phyloP scores from a whole-genome alignment of 2,329 filamentous ascomycete species.

The Colletotrichum theobromicola region DNA sequence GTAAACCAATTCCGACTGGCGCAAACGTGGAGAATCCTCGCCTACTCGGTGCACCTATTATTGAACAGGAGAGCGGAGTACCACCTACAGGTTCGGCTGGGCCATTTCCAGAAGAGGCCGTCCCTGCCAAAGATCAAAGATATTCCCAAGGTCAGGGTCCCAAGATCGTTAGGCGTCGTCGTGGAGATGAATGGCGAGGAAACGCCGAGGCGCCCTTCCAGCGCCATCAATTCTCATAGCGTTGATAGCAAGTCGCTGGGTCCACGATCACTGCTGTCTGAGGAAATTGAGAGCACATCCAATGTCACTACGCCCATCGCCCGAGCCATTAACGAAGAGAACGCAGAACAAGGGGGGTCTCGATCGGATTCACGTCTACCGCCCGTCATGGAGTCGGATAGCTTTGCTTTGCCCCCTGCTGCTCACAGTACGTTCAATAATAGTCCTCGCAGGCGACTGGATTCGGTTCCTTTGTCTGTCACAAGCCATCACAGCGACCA shows the following conservation, averaged over 20 bases:
- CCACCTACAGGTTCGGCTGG: constrained; percentile 57
- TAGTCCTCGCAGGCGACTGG: constrained; percentile 48
- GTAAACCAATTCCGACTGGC: constrained; percentile 64
- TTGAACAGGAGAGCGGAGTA: constrained; percentile 60
- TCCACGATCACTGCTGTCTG: constrained; percentile 53
- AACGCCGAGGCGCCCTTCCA: constrained; percentile 36
- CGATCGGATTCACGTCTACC: constrained; percentile 45
- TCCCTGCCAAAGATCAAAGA: constrained; percentile 29
- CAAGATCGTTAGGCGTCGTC: constrained; percentile 28
- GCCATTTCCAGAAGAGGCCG: constrained; percentile 38
- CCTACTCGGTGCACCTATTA: constrained; percentile 60
- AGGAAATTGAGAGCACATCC: constrained; percentile 67
- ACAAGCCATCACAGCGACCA: constrained; percentile 53
- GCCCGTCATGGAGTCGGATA: constrained; percentile 55
- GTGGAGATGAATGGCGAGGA: constrained; percentile 36
- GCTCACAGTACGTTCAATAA: constrained; percentile 39
- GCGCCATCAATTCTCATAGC: constrained; percentile 30
- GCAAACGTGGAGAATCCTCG: constrained; percentile 68
- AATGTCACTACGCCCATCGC: constrained; percentile 66
- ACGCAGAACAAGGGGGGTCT: constrained; percentile 28
- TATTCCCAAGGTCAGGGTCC: constrained; percentile 30
- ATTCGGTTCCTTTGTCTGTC: constrained; percentile 57
- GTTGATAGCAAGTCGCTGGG: constrained; percentile 35
- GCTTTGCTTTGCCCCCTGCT: constrained; percentile 56
- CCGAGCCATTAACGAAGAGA: constrained; percentile 50